These are phyloP conservation scores for Sporothrix dimorphospora DNA, from an alignment of 2,329 filamentous ascomycete species.

Conservation along the genomic window DNA sequence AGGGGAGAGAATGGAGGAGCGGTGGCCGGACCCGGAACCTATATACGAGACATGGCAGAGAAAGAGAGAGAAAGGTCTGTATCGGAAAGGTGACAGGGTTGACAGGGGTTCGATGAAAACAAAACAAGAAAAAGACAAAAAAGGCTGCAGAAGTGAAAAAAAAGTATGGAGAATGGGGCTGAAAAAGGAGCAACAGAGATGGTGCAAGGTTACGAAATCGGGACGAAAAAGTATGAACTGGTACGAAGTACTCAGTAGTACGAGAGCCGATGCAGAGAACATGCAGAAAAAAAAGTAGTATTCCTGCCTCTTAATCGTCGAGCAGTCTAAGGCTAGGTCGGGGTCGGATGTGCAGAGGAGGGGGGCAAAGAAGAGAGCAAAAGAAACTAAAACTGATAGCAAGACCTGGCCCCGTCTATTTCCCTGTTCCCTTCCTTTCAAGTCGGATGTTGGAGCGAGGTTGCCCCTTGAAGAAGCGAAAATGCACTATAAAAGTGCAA, in stretches of 20 bases:
- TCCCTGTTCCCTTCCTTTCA: not conserved
- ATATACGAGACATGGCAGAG: constrained; percentile 10
- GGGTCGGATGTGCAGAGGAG: constrained; percentile 11
- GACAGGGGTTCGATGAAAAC: constrained; percentile 1
- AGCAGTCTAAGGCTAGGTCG: not conserved
- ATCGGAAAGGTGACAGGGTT: constrained; percentile 3
- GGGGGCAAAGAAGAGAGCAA: not conserved
- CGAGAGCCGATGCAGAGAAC: not conserved
- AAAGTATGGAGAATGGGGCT: not conserved
- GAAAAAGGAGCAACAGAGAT: constrained; percentile 15
- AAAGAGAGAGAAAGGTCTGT: not conserved
- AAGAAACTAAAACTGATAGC: not conserved
- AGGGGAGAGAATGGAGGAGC: not conserved
- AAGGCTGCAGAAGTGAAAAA: not conserved
- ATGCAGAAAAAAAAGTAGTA: not conserved
- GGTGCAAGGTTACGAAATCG: constrained; percentile 4
- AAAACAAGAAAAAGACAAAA: not conserved
- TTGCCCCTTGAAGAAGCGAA: not conserved
- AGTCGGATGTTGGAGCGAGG: constrained; percentile 3
- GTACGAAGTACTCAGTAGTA: not conserved
- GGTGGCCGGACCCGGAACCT: not conserved
- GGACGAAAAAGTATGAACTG: not conserved
- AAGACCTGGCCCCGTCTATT: not conserved
- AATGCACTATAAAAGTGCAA: constrained; percentile 12
- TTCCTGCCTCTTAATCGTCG: not conserved